Evolutionary conservation across 768 basidiomycete genomes (phyloP).

Genomic region (Mycena latifolia): DNA sequence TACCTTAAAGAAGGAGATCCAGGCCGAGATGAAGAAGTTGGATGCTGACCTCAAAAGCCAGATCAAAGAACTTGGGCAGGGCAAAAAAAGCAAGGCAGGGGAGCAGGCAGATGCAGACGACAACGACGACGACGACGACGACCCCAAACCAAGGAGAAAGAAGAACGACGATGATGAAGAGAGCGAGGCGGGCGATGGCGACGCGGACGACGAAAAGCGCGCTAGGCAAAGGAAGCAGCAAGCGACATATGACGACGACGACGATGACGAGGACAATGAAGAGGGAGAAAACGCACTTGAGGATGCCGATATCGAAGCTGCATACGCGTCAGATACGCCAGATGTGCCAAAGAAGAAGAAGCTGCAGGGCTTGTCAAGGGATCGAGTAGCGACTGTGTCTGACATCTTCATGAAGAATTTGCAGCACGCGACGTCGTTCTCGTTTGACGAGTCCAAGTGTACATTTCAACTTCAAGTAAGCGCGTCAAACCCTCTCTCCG

Average conservation of each 20-base stretch:
- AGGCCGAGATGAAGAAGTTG: constrained; percentile 86
- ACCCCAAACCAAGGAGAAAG: constrained; percentile 42
- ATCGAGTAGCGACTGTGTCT: constrained; percentile 58
- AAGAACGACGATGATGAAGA: constrained; percentile 69
- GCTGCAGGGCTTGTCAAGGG: constrained; percentile 49
- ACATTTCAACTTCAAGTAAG: constrained; percentile 88
- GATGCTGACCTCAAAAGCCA: constrained; percentile 84
- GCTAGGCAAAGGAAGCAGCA: constrained; percentile 79
- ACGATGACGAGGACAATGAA: constrained; percentile 69
- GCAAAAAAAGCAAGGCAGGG: constrained; percentile 63
- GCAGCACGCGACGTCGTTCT: constrained; percentile 78
- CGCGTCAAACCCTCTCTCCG: constrained; percentile 22
- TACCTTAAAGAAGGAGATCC: constrained; percentile 87
- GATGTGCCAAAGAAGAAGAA: constrained; percentile 43
- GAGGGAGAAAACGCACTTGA: constrained; percentile 64
- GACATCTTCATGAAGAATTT: constrained; percentile 69
- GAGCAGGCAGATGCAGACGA: constrained; percentile 71
- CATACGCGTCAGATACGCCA: constrained; percentile 63
- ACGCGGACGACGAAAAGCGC: constrained; percentile 84
- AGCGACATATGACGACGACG: constrained; percentile 82
- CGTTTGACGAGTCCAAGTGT: constrained; percentile 74
- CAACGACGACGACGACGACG: constrained; percentile 55
- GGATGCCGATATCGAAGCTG: constrained; percentile 72
- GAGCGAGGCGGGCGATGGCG: constrained; percentile 86
- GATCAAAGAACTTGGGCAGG: constrained; percentile 87